A percentile compares a stretch with the other conserved stretches of the same genome.
Conservation (phyloP, 345 rosid species). For the Aurinia saxatilis region DNA sequence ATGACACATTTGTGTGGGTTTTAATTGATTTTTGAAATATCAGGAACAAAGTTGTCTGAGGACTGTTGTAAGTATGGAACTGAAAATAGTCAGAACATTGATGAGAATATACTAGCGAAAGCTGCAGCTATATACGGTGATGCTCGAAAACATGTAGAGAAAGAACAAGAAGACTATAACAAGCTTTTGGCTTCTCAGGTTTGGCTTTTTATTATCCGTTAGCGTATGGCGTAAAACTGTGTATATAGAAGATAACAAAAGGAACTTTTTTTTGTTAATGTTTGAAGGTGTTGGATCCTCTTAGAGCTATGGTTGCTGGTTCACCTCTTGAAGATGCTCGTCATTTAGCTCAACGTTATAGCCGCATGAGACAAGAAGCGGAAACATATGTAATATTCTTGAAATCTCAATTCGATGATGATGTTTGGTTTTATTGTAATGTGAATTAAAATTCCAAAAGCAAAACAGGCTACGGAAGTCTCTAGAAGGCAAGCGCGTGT, state of each 20-base stretch:
- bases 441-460: slow-evolving; percentile 30
- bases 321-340: slow-evolving; percentile 92
- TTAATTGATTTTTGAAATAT: slow-evolving; percentile 12
- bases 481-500: slow-evolving; percentile 74
- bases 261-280: background rate
- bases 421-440: slow-evolving; percentile 19
- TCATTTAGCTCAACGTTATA: slow-evolving; percentile 95
- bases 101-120: slow-evolving; percentile 71
- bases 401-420: background rate
- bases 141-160: slow-evolving; percentile 79
- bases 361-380: slow-evolving; percentile 99
- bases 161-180: slow-evolving; percentile 85
- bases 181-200: slow-evolving; percentile 75
- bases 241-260: background rate
- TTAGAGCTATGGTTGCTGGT: slow-evolving; percentile 77
- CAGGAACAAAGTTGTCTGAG: slow-evolving; percentile 87
- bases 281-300: slow-evolving; percentile 61
- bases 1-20: background rate
- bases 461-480: slow-evolving; percentile 67
- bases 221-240: background rate
- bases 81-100: slow-evolving; percentile 57
- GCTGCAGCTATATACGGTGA: slow-evolving; percentile 93
- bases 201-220: background rate
- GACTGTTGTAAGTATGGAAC: slow-evolving; percentile 81
- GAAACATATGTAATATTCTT: slow-evolving; percentile 59